Conservation (phyloP, 768 basidiomycete species). For the Chalciporus piperatus region DNA sequence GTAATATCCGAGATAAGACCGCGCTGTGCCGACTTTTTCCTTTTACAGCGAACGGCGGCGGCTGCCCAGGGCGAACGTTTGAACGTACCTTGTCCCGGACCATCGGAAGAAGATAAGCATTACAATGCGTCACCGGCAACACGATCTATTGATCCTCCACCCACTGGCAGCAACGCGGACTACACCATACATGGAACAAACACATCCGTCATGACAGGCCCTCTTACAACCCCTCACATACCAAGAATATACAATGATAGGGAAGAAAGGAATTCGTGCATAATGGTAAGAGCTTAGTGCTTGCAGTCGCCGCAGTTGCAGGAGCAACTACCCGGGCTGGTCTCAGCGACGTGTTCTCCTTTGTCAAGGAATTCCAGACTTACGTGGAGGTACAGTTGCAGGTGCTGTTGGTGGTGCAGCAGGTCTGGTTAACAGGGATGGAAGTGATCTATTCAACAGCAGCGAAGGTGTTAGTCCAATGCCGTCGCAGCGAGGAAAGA, state of each 20-base stretch:
- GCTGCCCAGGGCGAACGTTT: too few relatives aligned
- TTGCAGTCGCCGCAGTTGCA: slow-evolving; percentile 22
- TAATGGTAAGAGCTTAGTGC: slow-evolving; percentile 2
- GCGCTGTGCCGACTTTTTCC: too few relatives aligned
- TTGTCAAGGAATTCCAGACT: background rate
- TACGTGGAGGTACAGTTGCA: slow-evolving; percentile 17
- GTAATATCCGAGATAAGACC: too few relatives aligned
- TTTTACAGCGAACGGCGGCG: too few relatives aligned
- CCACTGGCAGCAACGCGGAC: too few relatives aligned
- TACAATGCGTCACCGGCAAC: too few relatives aligned
- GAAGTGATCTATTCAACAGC: slow-evolving; percentile 5
- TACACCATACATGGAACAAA: background rate
- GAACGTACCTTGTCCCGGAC: too few relatives aligned
- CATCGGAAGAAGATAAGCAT: too few relatives aligned
- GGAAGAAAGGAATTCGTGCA: background rate
- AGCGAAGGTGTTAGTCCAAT: background rate
- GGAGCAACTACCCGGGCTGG: slow-evolving; percentile 7
- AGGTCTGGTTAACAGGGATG: slow-evolving; percentile 15
- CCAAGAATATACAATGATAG: background rate
- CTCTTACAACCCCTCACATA: background rate
- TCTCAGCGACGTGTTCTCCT: background rate
- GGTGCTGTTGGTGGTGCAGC: slow-evolving; percentile 7
- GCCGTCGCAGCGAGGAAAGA: background rate
- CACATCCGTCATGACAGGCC: background rate
- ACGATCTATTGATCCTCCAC: too few relatives aligned